Conservation (phyloP, 176 grass and related monocot species). For the Juncus effusus region DNA sequence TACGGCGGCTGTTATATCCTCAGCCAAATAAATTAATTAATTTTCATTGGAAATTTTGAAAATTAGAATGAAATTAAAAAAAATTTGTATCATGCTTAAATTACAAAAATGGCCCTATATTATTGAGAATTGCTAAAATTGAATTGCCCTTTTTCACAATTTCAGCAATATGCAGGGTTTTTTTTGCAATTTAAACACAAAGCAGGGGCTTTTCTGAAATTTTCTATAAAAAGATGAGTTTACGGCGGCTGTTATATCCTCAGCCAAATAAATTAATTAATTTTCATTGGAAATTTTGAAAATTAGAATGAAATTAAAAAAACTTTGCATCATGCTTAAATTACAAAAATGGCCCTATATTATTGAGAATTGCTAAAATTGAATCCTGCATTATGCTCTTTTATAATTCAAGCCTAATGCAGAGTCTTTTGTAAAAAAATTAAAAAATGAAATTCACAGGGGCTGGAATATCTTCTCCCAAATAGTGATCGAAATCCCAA, state of each 20-base stretch:
- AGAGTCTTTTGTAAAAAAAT: neutral
- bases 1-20: slow-evolving; percentile 84
- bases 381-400: too few species aligned
- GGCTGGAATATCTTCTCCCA: slow-evolving; percentile 88
- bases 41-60: too few species aligned
- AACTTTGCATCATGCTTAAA: slow-evolving; percentile 75
- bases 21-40: slow-evolving; percentile 48
- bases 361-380: too few species aligned
- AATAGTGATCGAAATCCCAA: slow-evolving; percentile 96
- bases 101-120: too few species aligned
- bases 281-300: too few species aligned
- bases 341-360: too few species aligned
- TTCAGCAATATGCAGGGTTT: too few species aligned
- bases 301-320: slow-evolving; percentile 66
- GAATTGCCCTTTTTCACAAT: too few species aligned
- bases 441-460: slow-evolving; percentile 48
- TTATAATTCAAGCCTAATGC: too few species aligned
- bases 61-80: slow-evolving; percentile 66
- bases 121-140: too few species aligned
- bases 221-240: slow-evolving; percentile 22
- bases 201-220: too few species aligned
- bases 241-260: slow-evolving; percentile 84
- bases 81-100: slow-evolving; percentile 72
- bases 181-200: too few species aligned
- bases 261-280: slow-evolving; percentile 48